phyloP scores from a whole-genome alignment of 2,329 filamentous ascomycete genomes.

The Madurella fahalii region DNA sequence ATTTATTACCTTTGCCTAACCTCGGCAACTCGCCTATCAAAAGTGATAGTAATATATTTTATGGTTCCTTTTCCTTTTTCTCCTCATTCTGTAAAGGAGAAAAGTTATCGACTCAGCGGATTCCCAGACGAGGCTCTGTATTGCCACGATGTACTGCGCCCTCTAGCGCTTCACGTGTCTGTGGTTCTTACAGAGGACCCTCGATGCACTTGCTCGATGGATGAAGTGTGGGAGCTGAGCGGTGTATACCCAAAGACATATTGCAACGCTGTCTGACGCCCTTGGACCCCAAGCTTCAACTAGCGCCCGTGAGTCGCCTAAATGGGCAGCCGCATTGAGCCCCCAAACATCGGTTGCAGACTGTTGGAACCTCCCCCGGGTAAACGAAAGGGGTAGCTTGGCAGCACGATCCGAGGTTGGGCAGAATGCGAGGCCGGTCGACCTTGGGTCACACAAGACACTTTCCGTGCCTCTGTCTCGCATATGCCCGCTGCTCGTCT shows the following conservation, averaged over 20 bases:
- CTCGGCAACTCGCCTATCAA: no score
- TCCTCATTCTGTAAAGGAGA: no score
- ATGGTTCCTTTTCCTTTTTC: no score
- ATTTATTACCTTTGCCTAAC: no score
- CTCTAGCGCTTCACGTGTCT: no score
- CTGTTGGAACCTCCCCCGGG: slow-evolving; percentile 1
- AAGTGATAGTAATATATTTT: no score
- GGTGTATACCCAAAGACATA: neutral
- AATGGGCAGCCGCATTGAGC: slow-evolving; percentile 9
- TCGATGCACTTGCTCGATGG: neutral
- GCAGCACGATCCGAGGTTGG: neutral
- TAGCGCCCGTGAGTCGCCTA: no score
- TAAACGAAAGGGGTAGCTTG: neutral
- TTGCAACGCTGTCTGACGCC: neutral
- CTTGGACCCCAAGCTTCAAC: no score
- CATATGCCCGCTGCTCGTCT: neutral
- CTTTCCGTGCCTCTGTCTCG: neutral
- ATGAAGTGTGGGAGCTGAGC: neutral
- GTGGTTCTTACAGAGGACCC: no score
- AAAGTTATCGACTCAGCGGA: no score
- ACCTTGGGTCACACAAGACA: neutral
- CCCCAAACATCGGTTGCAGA: neutral
- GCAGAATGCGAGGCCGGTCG: neutral
- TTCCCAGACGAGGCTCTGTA: no score
- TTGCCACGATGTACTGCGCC: no score